phyloP scores from a whole-genome alignment of 2,329 filamentous ascomycete species.

The Aschersonia sp. region DNA sequence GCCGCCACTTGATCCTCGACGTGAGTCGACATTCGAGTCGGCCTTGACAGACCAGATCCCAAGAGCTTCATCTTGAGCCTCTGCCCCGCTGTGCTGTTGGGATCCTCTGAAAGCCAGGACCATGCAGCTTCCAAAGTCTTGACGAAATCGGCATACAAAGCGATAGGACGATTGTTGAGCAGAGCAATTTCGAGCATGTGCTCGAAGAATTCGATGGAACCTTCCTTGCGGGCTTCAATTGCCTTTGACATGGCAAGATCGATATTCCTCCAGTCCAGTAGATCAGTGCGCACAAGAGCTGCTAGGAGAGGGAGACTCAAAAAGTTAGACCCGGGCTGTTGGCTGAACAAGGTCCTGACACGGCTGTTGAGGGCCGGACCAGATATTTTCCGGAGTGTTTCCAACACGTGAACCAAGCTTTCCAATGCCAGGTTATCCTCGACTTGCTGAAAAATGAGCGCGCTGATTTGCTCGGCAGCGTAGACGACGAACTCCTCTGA shows the following conservation, averaged over 20 bases:
- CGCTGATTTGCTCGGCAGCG: constrained; percentile 44
- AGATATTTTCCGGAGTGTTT: constrained; percentile 44
- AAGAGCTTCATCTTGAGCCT: constrained; percentile 53
- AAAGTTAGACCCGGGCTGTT: constrained; percentile 40
- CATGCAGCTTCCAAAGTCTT: constrained; percentile 69
- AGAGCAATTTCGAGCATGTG: constrained; percentile 66
- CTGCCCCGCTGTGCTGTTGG: constrained; percentile 47
- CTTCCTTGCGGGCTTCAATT: constrained; percentile 54
- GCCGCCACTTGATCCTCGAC: constrained; percentile 27
- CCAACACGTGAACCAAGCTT: constrained; percentile 46
- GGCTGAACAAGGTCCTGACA: constrained; percentile 39
- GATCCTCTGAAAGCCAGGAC: constrained; percentile 65
- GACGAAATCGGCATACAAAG: constrained; percentile 74
- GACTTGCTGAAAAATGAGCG: constrained; percentile 37
- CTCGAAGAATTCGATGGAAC: constrained; percentile 66
- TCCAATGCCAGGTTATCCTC: constrained; percentile 44
- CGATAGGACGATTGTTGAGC: constrained; percentile 61
- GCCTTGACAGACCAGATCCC: constrained; percentile 23
- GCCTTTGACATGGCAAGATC: constrained; percentile 61
- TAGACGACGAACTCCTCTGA: constrained; percentile 45
- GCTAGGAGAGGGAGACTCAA: constrained; percentile 42
- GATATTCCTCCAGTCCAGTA: constrained; percentile 49
- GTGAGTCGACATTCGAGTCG: constrained; percentile 30
- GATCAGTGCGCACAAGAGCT: constrained; percentile 42
- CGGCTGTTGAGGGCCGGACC: constrained; percentile 38